Conservation (phyloP, 1,284 basidiomycete genomes). For the Ceratobasidium sp. region DNA sequence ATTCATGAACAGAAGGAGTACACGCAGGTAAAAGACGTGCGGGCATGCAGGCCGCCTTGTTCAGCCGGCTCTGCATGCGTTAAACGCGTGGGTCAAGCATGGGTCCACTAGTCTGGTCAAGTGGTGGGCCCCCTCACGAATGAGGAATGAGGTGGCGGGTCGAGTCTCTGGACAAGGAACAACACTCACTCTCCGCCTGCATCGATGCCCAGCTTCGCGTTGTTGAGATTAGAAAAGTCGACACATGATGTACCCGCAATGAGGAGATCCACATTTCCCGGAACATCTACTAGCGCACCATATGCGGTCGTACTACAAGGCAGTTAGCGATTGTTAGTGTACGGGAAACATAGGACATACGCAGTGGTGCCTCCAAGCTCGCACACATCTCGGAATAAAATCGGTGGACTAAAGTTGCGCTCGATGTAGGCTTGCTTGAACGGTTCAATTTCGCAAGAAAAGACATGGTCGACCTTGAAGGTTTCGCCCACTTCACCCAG, state of each 20-base stretch:
- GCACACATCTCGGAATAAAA: conserved; percentile 93
- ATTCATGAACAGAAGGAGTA: neutral
- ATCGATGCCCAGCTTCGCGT: conserved; percentile 88
- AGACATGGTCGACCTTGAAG: conserved; percentile 87
- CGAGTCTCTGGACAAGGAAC: too few species aligned
- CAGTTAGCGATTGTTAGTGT: conserved; percentile 39
- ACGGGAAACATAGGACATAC: conserved; percentile 53
- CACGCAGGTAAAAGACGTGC: too few species aligned
- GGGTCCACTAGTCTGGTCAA: too few species aligned
- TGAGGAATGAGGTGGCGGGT: too few species aligned
- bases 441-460: conserved; percentile 97
- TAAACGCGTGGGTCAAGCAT: too few species aligned
- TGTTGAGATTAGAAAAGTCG: conserved; percentile 95
- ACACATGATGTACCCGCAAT: conserved; percentile 96
- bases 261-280: conserved; percentile 88
- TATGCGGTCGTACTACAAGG: conserved; percentile 82
- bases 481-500: conserved; percentile 71
- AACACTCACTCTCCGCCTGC: conserved; percentile 85
- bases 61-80: too few species aligned
- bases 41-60: too few species aligned
- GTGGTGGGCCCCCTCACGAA: too few species aligned
- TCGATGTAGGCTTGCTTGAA: conserved; percentile 99
- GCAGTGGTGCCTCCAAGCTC: conserved; percentile 82
- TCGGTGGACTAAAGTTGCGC: conserved; percentile 89
- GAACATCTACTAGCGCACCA: conserved; percentile 83